Percentiles rank a stretch among this genome's conserved stretches.
These are phyloP conservation scores for Cyberlindnera saturnus DNA, from an alignment of 805 yeast genomes.

Conservation along the genomic window DNA sequence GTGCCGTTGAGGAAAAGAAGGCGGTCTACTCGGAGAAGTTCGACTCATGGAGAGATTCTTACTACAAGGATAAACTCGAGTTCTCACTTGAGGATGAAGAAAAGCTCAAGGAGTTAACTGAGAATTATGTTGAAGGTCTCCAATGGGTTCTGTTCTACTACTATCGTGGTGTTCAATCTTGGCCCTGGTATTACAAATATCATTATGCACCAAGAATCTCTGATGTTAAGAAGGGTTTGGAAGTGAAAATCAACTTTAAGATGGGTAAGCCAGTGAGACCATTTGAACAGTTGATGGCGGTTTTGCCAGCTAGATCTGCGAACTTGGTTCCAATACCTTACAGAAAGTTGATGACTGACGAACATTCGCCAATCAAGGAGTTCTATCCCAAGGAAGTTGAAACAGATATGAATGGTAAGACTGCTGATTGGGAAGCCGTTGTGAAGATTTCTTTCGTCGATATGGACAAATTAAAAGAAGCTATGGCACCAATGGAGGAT, in stretches of 20 bases:
- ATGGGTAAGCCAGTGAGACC: conserved; percentile 81
- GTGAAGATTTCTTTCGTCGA: conserved; percentile 91
- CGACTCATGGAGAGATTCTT: conserved; percentile 75
- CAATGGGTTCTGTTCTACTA: conserved; percentile 96
- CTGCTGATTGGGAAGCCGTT: conserved; percentile 97
- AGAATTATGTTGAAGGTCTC: conserved; percentile 85
- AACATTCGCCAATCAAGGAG: conserved; percentile 78
- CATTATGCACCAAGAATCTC: conserved; percentile 95
- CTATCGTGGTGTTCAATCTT: conserved; percentile 85
- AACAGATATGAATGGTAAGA: conserved; percentile 89
- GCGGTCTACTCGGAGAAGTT: conserved; percentile 70
- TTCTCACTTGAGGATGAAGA: conserved; percentile 56
- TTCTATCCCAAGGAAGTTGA: conserved; percentile 88
- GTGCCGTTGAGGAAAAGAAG: conserved; percentile 41
- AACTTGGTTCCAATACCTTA: conserved; percentile 70
- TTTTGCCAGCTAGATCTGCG: conserved; percentile 87
- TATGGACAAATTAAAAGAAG: conserved; percentile 62
- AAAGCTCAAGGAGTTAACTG: conserved; percentile 54
- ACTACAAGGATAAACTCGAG: conserved; percentile 75
- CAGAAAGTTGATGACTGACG: conserved; percentile 80
- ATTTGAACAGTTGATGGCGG: conserved; percentile 88
- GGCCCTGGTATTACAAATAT: conserved; percentile 91
- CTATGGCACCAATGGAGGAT: conserved; percentile 61
- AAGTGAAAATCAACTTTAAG: conserved; percentile 55
- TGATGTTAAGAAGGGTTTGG: conserved; percentile 70